Percentiles rank a stretch among this genome's conserved stretches.
These are phyloP conservation scores for Xylariaceae sp. DNA, from an alignment of 2,329 filamentous ascomycete genomes.

Conservation along the genomic window DNA sequence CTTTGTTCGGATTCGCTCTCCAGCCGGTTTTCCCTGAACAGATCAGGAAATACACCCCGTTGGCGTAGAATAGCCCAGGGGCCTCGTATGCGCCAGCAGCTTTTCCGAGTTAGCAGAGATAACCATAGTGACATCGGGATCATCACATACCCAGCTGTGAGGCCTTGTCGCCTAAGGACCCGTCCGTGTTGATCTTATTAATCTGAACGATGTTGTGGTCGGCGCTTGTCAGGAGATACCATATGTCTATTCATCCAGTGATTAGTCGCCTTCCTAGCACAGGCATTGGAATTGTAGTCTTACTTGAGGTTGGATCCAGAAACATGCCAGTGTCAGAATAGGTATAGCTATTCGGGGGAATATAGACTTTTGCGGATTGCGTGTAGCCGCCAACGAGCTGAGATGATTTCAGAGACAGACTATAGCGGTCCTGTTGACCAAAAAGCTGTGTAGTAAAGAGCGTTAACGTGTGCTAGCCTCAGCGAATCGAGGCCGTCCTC, in stretches of 20 bases:
- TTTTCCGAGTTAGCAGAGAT: conserved; percentile 8
- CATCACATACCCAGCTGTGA: conserved; percentile 26
- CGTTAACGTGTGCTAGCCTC: neutral
- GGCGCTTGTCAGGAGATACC: conserved; percentile 37
- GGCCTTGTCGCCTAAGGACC: conserved; percentile 31
- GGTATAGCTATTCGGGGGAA: conserved; percentile 35
- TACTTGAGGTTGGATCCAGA: conserved; percentile 27
- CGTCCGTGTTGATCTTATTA: conserved; percentile 36
- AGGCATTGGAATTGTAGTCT: neutral
- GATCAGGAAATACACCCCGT: conserved; percentile 34
- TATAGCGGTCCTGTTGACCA: conserved; percentile 37
- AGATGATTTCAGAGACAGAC: conserved; percentile 33
- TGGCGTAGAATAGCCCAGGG: conserved; percentile 32
- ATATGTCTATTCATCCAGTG: conserved; percentile 26
- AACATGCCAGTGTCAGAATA: conserved; percentile 41
- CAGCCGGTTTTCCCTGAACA: conserved; percentile 36
- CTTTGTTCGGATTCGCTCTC: conserved; percentile 35
- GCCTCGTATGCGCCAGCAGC: conserved; percentile 34
- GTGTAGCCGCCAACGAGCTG: conserved; percentile 31
- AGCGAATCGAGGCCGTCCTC: conserved; percentile 2
- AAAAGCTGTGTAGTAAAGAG: conserved; percentile 27
- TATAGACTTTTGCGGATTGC: conserved; percentile 30
- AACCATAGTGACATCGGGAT: no score
- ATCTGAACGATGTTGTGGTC: conserved; percentile 40
- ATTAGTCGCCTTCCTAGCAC: neutral